These are phyloP conservation scores for Psilocybe subaeruginosa DNA, from an alignment of 768 basidiomycete genomes.

Conservation along the genomic window DNA sequence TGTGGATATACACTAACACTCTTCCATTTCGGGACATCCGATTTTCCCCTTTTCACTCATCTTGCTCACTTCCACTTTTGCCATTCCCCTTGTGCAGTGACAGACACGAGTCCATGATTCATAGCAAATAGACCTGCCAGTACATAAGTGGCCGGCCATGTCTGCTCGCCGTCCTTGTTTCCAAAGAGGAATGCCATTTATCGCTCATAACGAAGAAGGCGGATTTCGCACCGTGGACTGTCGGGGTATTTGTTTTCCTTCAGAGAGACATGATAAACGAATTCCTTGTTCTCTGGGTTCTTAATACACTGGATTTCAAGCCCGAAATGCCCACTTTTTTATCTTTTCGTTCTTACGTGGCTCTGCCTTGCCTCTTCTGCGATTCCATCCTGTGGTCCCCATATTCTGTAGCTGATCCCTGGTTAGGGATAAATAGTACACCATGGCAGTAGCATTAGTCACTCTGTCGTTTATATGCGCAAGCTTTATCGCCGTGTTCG, in stretches of 20 bases:
- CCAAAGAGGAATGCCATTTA: conserved; percentile 10
- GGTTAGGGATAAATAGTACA: conserved; percentile 6
- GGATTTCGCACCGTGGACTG: conserved; percentile 11
- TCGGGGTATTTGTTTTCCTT: not conserved
- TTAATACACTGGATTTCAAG: conserved; percentile 23
- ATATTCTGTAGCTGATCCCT: conserved; percentile 10
- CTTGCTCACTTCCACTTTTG: conserved; percentile 25
- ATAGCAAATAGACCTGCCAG: not conserved
- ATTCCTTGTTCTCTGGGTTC: conserved; percentile 30
- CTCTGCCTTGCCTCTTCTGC: conserved; percentile 8
- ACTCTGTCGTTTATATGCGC: conserved; percentile 48
- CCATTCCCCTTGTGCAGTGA: conserved; percentile 26
- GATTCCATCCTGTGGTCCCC: conserved; percentile 5
- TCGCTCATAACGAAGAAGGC: conserved; percentile 6
- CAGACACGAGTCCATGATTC: conserved; percentile 5
- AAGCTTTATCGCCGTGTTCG: conserved; percentile 40
- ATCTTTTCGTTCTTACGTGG: conserved; percentile 12
- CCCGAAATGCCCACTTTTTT: conserved; percentile 17
- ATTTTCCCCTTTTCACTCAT: not conserved
- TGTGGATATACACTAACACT: conserved; percentile 23
- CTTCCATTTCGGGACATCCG: conserved; percentile 20
- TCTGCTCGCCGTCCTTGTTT: conserved; percentile 8
- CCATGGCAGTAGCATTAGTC: conserved; percentile 40
- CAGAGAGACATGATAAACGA: conserved; percentile 1
- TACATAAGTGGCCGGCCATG: not conserved